These are phyloP conservation scores for Psidium friedrichsthalianum DNA, from an alignment of 345 rosid genomes.

Conservation along the genomic window DNA sequence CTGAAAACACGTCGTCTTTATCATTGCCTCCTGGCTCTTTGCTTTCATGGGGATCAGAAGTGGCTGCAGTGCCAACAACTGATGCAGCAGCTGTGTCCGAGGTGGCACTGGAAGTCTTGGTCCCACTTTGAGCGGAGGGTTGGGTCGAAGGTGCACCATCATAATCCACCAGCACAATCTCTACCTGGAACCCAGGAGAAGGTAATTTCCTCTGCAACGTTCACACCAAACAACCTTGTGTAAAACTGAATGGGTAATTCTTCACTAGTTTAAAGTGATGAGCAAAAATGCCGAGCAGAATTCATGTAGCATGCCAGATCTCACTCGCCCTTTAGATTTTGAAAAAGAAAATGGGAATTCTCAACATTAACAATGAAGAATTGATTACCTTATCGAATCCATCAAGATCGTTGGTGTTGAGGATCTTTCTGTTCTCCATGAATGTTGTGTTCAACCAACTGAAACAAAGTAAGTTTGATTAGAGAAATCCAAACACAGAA, in stretches of 20 bases:
- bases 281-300: background rate
- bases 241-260: background rate
- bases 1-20: slow-evolving; percentile 78
- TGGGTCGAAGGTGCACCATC: slow-evolving; percentile 9
- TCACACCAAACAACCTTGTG: background rate
- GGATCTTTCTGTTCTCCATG: slow-evolving; percentile 66
- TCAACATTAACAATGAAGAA: background rate
- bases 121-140: background rate
- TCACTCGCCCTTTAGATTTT: background rate
- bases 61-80: background rate
- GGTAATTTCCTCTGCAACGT: slow-evolving; percentile 69
- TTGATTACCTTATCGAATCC: slow-evolving; percentile 74
- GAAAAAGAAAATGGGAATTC: background rate
- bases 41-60: background rate
- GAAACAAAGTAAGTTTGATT: background rate
- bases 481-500: background rate
- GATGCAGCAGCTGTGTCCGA: background rate
- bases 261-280: background rate
- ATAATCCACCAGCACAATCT: slow-evolving; percentile 60
- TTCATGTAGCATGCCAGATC: background rate
- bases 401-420: slow-evolving; percentile 62
- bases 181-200: slow-evolving; percentile 83
- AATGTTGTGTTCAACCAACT: slow-evolving; percentile 90
- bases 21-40: slow-evolving; percentile 6
- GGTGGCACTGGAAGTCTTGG: background rate